Evolutionary conservation across 2,329 filamentous ascomycete species (phyloP).

Genomic region (Ascochyta pisi): DNA sequence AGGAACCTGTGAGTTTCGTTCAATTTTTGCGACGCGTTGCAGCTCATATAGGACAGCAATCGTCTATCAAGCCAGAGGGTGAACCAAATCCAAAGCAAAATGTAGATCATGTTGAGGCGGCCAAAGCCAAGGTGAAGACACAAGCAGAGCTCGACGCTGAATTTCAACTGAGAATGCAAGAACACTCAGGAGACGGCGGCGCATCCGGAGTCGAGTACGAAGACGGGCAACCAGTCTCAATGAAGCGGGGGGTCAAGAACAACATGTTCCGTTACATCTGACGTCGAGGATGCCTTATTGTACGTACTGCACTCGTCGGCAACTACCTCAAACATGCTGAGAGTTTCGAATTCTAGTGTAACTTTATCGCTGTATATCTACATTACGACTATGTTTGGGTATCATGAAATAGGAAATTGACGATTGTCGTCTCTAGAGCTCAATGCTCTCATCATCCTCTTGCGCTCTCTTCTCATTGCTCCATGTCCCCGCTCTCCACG

Average conservation of each 20-base stretch:
- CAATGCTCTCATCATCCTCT: conserved; percentile 11
- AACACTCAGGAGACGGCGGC: conserved; percentile 72
- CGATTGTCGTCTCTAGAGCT: conserved; percentile 10
- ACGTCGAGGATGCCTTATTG: background rate
- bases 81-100: conserved; percentile 4
- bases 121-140: conserved; percentile 57
- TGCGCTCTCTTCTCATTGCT: background rate
- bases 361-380: conserved; percentile 13
- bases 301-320: conserved; percentile 2
- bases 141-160: conserved; percentile 71
- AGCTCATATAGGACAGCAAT: conserved; percentile 17
- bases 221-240: conserved; percentile 72
- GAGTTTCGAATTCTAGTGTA: conserved; percentile 3
- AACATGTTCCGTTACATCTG: conserved; percentile 79
- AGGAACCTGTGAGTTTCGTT: conserved; percentile 4
- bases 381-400: conserved; percentile 19
- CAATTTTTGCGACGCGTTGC: background rate
- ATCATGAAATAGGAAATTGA: conserved; percentile 11
- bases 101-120: conserved; percentile 22
- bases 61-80: conserved; percentile 15
- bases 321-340: background rate
- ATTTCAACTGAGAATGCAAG: conserved; percentile 69
- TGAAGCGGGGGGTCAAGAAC: conserved; percentile 76
- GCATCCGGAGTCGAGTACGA: conserved; percentile 76
- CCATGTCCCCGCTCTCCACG: conserved; percentile 18